phyloP scores from a whole-genome alignment of 768 basidiomycete species.

The Agaricus subrufescens region DNA sequence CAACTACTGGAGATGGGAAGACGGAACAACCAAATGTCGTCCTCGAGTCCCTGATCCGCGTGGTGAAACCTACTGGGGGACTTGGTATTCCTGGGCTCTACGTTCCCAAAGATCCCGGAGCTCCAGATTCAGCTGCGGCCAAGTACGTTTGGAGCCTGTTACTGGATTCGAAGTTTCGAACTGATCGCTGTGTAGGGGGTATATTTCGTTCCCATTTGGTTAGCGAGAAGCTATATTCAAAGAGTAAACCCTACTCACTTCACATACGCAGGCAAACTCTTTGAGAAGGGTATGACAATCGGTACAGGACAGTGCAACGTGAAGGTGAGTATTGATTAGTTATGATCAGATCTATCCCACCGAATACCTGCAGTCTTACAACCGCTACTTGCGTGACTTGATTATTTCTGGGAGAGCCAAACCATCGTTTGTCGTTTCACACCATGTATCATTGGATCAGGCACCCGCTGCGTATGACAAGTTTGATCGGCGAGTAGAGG shows the following conservation, averaged over 20 bases:
- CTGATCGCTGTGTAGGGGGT: slow-evolving; percentile 26
- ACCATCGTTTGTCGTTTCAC: slow-evolving; percentile 51
- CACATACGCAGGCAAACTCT: slow-evolving; percentile 29
- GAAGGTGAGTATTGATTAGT: slow-evolving; percentile 28
- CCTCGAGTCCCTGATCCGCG: slow-evolving; percentile 44
- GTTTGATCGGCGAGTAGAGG: slow-evolving; percentile 49
- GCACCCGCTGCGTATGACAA: slow-evolving; percentile 48
- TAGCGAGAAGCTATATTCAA: not conserved
- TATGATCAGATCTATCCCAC: not conserved
- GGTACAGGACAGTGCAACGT: slow-evolving; percentile 56
- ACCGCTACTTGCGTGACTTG: slow-evolving; percentile 48
- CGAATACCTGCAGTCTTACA: slow-evolving; percentile 33
- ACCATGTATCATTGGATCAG: slow-evolving; percentile 44
- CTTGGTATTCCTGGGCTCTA: slow-evolving; percentile 56
- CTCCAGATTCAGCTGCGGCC: slow-evolving; percentile 45
- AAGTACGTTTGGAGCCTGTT: slow-evolving; percentile 27
- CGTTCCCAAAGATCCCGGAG: slow-evolving; percentile 54
- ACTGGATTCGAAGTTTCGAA: not conserved
- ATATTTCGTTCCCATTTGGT: slow-evolving; percentile 51
- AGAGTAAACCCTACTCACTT: slow-evolving; percentile 10
- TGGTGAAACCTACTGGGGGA: slow-evolving; percentile 50
- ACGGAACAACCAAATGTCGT: slow-evolving; percentile 54
- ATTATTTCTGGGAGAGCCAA: slow-evolving; percentile 51
- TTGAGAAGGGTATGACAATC: slow-evolving; percentile 50
- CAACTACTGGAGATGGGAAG: slow-evolving; percentile 46